These are phyloP conservation scores for Coleophoma crateriformis DNA, from an alignment of 2,329 filamentous ascomycete genomes.

Conservation along the genomic window DNA sequence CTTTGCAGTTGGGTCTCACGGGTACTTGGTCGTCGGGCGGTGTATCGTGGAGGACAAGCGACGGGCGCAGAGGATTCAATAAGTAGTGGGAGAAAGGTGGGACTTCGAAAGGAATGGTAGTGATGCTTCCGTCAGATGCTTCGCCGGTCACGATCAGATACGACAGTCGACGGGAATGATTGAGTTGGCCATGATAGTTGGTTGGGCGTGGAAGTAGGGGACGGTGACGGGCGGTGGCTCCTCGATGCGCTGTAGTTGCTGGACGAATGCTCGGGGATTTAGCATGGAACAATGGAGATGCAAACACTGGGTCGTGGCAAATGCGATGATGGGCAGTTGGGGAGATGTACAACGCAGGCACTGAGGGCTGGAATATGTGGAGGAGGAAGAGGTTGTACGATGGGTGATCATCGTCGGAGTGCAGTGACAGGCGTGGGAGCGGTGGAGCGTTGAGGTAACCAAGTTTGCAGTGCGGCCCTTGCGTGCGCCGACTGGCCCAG, in stretches of 20 bases:
- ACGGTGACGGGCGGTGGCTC: background rate
- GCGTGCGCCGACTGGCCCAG: too few relatives aligned
- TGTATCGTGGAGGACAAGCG: background rate
- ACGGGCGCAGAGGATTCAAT: background rate
- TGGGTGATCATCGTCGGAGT: too few relatives aligned
- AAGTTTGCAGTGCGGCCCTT: too few relatives aligned
- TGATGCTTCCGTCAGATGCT: too few relatives aligned
- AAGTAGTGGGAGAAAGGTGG: background rate
- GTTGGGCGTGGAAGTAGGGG: background rate
- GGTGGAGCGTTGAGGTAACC: too few relatives aligned
- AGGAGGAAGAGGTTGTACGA: too few relatives aligned
- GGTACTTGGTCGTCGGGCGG: background rate
- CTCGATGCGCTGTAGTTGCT: background rate
- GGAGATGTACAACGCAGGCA: background rate
- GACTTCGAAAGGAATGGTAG: background rate
- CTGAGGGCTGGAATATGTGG: background rate
- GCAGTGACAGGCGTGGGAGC: too few relatives aligned
- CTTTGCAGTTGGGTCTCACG: constrained; percentile 2
- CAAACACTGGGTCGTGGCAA: background rate
- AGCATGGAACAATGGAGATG: background rate
- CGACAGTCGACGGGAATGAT: background rate
- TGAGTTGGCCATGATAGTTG: background rate
- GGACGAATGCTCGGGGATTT: background rate
- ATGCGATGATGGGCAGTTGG: background rate
- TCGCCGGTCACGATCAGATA: background rate